These are phyloP conservation scores for Suillus paluster DNA, from an alignment of 768 basidiomycete species.

Conservation along the genomic window DNA sequence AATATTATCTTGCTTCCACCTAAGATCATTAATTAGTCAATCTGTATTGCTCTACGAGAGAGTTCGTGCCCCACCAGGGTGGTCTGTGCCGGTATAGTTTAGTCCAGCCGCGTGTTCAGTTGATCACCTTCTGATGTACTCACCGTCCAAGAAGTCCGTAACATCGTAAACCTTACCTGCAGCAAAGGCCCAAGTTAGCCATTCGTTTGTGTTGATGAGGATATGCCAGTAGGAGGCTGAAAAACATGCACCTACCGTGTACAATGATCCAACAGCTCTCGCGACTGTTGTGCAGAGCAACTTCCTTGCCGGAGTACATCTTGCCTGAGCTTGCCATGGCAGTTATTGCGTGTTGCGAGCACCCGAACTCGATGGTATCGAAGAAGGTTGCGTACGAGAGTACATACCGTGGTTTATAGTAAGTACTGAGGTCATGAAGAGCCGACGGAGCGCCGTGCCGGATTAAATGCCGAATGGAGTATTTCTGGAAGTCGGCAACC, in stretches of 20 bases:
- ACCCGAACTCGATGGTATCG: neutral
- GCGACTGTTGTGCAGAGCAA: conserved; percentile 50
- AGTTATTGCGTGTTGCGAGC: neutral
- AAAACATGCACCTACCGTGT: conserved; percentile 51
- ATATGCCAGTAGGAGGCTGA: neutral
- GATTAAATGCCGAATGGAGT: conserved; percentile 1
- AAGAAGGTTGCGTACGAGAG: neutral
- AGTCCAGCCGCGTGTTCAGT: conserved; percentile 41
- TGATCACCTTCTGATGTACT: conserved; percentile 41
- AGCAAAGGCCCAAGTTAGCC: neutral
- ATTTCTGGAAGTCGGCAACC: neutral
- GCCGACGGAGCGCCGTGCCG: conserved; percentile 19
- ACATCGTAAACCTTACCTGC: conserved; percentile 74
- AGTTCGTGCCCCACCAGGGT: neutral
- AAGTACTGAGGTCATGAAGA: neutral
- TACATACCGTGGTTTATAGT: no score
- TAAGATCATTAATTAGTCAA: conserved; percentile 28
- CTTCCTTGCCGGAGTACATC: conserved; percentile 46
- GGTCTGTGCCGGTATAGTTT: conserved; percentile 11
- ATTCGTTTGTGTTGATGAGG: neutral
- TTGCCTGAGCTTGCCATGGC: neutral
- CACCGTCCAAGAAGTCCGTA: conserved; percentile 70
- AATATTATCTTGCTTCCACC: conserved; percentile 82
- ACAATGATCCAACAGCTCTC: conserved; percentile 77
- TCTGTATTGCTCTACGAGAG: conserved; percentile 10